Evolutionary conservation across 768 basidiomycete genomes (phyloP), one percentile per base, ranked within the genome.

Genomic region (Pisolithus microcarpus): DNA sequence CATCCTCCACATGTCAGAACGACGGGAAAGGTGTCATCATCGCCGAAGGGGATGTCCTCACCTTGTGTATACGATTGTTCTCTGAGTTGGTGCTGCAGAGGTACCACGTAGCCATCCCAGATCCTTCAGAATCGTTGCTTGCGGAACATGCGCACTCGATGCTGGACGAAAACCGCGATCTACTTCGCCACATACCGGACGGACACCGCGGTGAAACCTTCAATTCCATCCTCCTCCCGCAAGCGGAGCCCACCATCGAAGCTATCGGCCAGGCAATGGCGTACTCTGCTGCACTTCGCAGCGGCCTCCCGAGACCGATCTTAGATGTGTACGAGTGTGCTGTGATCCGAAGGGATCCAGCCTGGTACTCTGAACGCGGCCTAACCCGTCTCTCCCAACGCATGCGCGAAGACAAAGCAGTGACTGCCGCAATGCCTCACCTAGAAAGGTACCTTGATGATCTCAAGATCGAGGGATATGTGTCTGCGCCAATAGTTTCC

Each of bases 221-320:
- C 64, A 77, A 78, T 60, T 69, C 72, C 6, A 69, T 78, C 46
- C 63, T 83, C 51, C 73, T 84, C 48, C 82, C 80, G 5, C 76
- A 78, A 59, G 76, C 80, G 9, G 74, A 78, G 46, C 51, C 53
- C 11, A 70, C 77, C 6, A 62, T 84, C 48, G 76, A 81, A 66
- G 76, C 82, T n/a, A 77, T 84, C 38, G 82, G 83, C 4, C 79
- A 83, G 58, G 76, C 80, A 15, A 67, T 80, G 38, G 79, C 82
- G 2, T 82, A 82, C 59, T 76, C 79, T 6, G 76, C 77, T 16
- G 81, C 74, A 16, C 51, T 74, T 40, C 65, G 67, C 31, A 66
- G 69, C 11, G 70, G 68, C 4, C 58, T 82, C 26, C 75, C 76
- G 2, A 65, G 69, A 55, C 69, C 72, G 16, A 70, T 85, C 26